phyloP scores from a whole-genome alignment of 176 grass and related monocot genomes.

The Lolium perenne region DNA sequence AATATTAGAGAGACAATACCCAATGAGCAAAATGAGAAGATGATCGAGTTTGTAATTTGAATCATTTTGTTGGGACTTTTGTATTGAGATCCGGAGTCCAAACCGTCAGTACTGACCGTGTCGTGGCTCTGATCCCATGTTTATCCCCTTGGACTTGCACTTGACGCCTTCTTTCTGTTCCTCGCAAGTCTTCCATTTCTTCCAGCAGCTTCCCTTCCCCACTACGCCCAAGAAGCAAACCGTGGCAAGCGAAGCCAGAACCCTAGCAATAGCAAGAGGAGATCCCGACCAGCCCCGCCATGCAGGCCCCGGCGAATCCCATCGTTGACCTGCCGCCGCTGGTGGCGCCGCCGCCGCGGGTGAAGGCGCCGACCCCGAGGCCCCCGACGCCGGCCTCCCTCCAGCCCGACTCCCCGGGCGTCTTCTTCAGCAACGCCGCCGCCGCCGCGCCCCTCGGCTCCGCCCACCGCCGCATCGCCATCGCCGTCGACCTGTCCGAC shows the following conservation, averaged over 20 bases:
- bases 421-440: conserved; percentile 74
- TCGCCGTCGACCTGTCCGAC: conserved; percentile 91
- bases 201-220: conserved; percentile 34
- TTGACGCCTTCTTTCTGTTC: conserved; percentile 36
- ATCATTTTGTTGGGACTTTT: no score
- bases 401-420: conserved; percentile 74
- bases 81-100: no score
- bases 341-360: conserved; percentile 53
- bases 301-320: conserved; percentile 45
- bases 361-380: conserved; percentile 61
- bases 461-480: conserved; percentile 83
- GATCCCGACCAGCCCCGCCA: conserved; percentile 36
- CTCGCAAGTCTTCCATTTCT: conserved; percentile 37
- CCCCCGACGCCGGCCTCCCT: conserved; percentile 58
- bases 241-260: conserved; percentile 16
- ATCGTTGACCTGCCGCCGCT: conserved; percentile 61
- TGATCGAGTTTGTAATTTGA: no score
- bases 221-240: not conserved
- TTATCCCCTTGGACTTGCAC: conserved; percentile 29
- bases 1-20: no score
- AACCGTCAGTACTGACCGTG: not conserved
- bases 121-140: conserved; percentile 15
- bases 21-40: no score
- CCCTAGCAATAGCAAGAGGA: not conserved
- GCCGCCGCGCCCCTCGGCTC: conserved; percentile 50